phyloP scores from a whole-genome alignment of 805 yeast species.

The Kregervanrija fluxuum region DNA sequence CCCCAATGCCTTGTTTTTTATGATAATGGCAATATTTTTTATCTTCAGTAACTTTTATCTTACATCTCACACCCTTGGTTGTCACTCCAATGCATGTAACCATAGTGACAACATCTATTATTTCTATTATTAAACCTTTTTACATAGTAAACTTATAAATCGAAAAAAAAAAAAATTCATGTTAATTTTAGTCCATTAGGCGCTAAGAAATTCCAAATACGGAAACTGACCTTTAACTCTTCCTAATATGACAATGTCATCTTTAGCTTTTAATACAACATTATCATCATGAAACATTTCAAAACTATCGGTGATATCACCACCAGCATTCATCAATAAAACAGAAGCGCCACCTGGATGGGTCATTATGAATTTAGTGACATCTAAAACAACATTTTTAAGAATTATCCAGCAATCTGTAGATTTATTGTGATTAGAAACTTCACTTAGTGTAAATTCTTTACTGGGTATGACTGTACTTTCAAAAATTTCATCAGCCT shows the following conservation, averaged over 20 bases:
- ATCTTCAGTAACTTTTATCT: conserved; percentile 17
- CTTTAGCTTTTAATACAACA: conserved; percentile 41
- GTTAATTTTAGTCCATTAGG: not conserved
- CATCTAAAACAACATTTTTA: conserved; percentile 44
- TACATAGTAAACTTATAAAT: not conserved
- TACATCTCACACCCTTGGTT: conserved; percentile 34
- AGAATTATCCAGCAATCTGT: conserved; percentile 49
- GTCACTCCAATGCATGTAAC: conserved; percentile 38
- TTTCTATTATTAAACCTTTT: not conserved
- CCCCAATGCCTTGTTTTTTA: not conserved
- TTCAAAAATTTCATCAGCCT: conserved; percentile 12
- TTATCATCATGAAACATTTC: conserved; percentile 53
- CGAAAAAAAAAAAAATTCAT: not conserved
- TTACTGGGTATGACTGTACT: conserved; percentile 36
- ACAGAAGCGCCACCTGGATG: conserved; percentile 79
- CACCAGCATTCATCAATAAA: conserved; percentile 61
- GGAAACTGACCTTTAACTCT: conserved; percentile 41
- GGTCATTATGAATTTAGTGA: conserved; percentile 35
- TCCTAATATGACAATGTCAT: conserved; percentile 37
- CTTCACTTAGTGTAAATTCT: conserved; percentile 40
- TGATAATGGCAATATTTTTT: conserved; percentile 31
- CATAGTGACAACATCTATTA: conserved; percentile 7
- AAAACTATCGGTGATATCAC: conserved; percentile 56
- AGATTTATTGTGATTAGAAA: conserved; percentile 38
- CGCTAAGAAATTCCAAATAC: conserved; percentile 24